These are phyloP conservation scores for Noccaea bulbosa DNA, from an alignment of 345 rosid genomes.

Conservation along the genomic window DNA sequence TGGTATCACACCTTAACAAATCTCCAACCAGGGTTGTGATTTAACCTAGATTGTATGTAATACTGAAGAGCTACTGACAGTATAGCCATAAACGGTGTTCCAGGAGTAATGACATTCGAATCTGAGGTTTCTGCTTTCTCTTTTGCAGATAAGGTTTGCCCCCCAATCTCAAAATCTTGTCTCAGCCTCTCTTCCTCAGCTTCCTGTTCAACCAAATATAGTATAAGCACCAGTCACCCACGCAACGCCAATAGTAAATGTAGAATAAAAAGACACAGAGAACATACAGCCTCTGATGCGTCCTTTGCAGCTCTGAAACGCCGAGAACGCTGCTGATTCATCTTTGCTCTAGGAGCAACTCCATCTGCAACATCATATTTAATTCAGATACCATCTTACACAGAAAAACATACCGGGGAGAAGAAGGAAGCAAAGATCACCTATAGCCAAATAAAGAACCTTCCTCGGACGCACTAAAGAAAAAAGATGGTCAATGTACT, in stretches of 20 bases:
- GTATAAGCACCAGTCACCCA: constrained; percentile 15
- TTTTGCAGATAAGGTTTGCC: constrained; percentile 58
- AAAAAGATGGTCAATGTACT: constrained; percentile 89
- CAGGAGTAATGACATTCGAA: constrained; percentile 98
- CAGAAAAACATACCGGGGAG: neutral
- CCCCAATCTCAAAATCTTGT: constrained; percentile 77
- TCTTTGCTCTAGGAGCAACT: constrained; percentile 99
- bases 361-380: constrained; percentile 64
- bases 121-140: constrained; percentile 84
- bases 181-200: constrained; percentile 92
- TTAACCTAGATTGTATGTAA: constrained; percentile 83
- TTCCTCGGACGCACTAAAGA: constrained; percentile 94
- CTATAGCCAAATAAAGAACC: constrained; percentile 93
- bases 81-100: constrained; percentile 90
- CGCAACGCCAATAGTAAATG: constrained; percentile 20
- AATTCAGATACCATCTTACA: constrained; percentile 17
- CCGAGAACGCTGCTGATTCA: constrained; percentile 96
- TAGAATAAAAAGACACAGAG: constrained; percentile 15
- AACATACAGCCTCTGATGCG: constrained; percentile 86
- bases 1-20: constrained; percentile 69
- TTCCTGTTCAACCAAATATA: constrained; percentile 52
- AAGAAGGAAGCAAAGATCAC: constrained; percentile 50
- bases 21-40: constrained; percentile 81
- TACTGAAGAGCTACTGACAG: constrained; percentile 92
- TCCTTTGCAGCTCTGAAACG: constrained; percentile 98